Evolutionary conservation across 345 rosid genomes (phyloP).

Genomic region (Populus euphratica): DNA sequence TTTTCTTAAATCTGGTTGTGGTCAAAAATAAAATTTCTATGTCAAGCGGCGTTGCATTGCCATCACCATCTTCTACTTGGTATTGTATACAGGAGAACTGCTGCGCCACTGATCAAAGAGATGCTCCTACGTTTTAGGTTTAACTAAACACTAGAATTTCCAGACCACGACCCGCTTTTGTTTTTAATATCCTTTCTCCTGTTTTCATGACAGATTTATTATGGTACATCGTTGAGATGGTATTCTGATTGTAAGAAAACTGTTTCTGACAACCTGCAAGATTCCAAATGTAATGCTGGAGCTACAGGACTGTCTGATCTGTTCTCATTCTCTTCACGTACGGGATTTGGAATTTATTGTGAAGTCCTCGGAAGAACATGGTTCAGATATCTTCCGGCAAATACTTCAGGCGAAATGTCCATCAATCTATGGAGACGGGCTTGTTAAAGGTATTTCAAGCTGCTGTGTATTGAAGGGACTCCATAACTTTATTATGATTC

Average conservation of each 20-base stretch:
- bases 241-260: no score
- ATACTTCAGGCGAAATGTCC: constrained; percentile 88
- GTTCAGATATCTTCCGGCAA: constrained; percentile 73
- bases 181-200: not conserved
- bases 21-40: not conserved
- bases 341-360: constrained; percentile 92
- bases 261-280: constrained; percentile 45
- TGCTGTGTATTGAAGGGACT: not conserved
- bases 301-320: constrained; percentile 58
- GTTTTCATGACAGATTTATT: not conserved
- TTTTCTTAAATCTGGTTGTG: not conserved
- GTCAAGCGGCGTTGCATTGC: not conserved
- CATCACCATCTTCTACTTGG: not conserved
- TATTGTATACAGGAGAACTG: not conserved
- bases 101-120: not conserved
- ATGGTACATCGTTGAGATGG: not conserved
- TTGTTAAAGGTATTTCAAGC: constrained; percentile 72
- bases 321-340: constrained; percentile 58
- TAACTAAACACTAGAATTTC: not conserved
- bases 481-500: not conserved
- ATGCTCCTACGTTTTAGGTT: not conserved
- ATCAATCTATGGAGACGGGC: constrained; percentile 93
- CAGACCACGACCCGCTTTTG: not conserved
- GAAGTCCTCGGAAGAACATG: constrained; percentile 78
- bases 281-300: constrained; percentile 41